These are phyloP conservation scores for Fusarium heterosporum DNA, from an alignment of 2,329 filamentous ascomycete species.

Conservation along the genomic window DNA sequence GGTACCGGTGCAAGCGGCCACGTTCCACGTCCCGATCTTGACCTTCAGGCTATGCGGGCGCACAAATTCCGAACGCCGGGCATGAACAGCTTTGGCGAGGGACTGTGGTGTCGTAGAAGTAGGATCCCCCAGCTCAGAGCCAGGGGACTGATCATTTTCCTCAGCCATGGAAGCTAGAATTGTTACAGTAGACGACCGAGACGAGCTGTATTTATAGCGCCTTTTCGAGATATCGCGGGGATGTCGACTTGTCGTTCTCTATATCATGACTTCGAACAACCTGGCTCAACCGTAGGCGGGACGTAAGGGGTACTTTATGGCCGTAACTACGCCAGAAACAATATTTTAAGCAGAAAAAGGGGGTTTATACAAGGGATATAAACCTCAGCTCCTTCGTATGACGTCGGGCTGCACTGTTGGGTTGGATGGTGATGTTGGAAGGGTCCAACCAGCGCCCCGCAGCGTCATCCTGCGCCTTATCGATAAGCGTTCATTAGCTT, in stretches of 20 bases:
- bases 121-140: slow-evolving; percentile 59
- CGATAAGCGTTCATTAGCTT: slow-evolving; percentile 44
- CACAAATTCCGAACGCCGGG: slow-evolving; percentile 82
- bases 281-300: slow-evolving; percentile 20
- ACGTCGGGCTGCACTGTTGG: slow-evolving; percentile 29
- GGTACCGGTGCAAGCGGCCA: slow-evolving; percentile 84
- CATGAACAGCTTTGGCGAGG: slow-evolving; percentile 74
- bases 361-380: slow-evolving; percentile 21
- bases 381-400: slow-evolving; percentile 28
- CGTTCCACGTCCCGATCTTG: slow-evolving; percentile 96
- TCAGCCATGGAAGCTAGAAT: slow-evolving; percentile 47
- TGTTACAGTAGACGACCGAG: slow-evolving; percentile 22
- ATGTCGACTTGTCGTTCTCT: slow-evolving; percentile 48
- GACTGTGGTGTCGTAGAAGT: slow-evolving; percentile 63
- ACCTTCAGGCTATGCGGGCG: slow-evolving; percentile 79
- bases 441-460: slow-evolving; percentile 23
- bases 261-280: slow-evolving; percentile 50
- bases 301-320: neutral
- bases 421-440: slow-evolving; percentile 37
- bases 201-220: slow-evolving; percentile 34
- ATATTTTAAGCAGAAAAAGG: slow-evolving; percentile 20
- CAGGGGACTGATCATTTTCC: slow-evolving; percentile 50
- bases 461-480: slow-evolving; percentile 46
- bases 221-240: slow-evolving; percentile 43
- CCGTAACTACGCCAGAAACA: slow-evolving; percentile 22